Percentiles rank a stretch among this genome's conserved stretches.
Conservation (phyloP, 441 rosid genomes). For the Euphorbia schlechtendalii region DNA sequence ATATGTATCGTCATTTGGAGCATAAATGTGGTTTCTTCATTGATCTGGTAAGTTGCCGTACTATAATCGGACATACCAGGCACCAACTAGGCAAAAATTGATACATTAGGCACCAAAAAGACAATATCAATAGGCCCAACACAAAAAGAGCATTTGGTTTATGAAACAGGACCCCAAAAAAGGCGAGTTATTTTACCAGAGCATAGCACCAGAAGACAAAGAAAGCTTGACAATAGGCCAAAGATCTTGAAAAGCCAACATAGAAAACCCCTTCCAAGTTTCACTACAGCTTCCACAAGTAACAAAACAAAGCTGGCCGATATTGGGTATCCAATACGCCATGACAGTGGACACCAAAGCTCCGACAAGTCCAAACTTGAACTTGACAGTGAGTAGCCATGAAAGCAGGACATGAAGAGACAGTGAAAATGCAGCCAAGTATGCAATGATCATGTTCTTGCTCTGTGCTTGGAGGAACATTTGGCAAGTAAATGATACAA, state of each 20-base stretch:
- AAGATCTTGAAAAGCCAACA: slow-evolving; percentile 27
- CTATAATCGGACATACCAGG: too few species aligned
- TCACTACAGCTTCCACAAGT: slow-evolving; percentile 54
- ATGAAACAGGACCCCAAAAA: too few species aligned
- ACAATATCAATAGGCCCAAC: too few species aligned
- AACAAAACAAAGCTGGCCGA: slow-evolving; percentile 25
- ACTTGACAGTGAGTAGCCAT: slow-evolving; percentile 53
- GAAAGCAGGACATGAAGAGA: slow-evolving; percentile 24
- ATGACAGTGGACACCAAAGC: slow-evolving; percentile 48
- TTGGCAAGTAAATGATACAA: slow-evolving; percentile 60
- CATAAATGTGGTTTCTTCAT: too few species aligned
- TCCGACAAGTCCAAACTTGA: slow-evolving; percentile 50
- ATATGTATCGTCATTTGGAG: too few species aligned
- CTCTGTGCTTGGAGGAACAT: slow-evolving; percentile 79
- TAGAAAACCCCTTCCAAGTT: slow-evolving; percentile 72
- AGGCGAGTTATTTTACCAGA: slow-evolving; percentile 30
- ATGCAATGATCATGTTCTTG: slow-evolving; percentile 65
- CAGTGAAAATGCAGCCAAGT: slow-evolving; percentile 44
- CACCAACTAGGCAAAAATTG: too few species aligned
- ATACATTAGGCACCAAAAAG: too few species aligned
- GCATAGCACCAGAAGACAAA: slow-evolving; percentile 42
- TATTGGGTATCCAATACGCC: slow-evolving; percentile 52
- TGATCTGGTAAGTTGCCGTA: too few species aligned
- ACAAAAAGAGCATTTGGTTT: too few species aligned
- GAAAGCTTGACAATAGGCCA: too few species aligned